Percentiles rank a stretch among this genome's conserved stretches.
Evolutionary conservation across 179 eudicot species (phyloP).

Genomic region (Kewa caespitosa): DNA sequence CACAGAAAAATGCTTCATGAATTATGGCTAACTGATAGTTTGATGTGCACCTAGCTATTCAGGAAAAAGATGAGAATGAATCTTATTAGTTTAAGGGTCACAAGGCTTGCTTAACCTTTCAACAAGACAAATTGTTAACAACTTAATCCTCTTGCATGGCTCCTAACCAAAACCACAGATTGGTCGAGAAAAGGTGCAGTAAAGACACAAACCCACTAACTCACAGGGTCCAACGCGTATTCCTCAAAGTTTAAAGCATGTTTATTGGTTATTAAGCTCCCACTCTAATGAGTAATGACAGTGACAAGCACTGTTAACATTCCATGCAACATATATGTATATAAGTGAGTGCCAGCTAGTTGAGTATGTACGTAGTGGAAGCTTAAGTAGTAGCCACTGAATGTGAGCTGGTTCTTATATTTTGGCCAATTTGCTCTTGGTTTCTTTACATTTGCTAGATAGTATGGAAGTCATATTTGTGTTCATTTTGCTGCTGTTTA

Average conservation of each 20-base stretch:
- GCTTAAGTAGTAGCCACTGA: slow-evolving; percentile 18
- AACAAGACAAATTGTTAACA: no score
- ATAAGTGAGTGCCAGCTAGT: slow-evolving; percentile 24
- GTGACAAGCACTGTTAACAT: neutral
- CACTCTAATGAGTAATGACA: no score
- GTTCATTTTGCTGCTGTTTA: slow-evolving; percentile 1
- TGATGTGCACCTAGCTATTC: no score
- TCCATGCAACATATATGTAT: slow-evolving; percentile 13
- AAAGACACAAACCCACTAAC: slow-evolving; percentile 1
- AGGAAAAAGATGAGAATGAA: no score
- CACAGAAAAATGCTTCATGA: no score
- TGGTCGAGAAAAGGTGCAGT: no score
- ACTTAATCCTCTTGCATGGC: no score
- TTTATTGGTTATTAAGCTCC: neutral
- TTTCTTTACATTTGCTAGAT: neutral
- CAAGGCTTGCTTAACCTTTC: no score
- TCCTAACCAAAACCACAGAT: neutral
- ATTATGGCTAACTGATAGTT: no score
- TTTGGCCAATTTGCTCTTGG: neutral
- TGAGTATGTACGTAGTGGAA: slow-evolving; percentile 24
- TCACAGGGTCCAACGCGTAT: slow-evolving; percentile 31
- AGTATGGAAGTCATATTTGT: slow-evolving; percentile 13
- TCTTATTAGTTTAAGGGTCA: no score
- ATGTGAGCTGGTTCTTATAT: neutral
- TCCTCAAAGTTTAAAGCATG: slow-evolving; percentile 22